Evolutionary conservation across 129 eudicot species (phyloP).

Genomic region (Gnaphalium uliginosum): DNA sequence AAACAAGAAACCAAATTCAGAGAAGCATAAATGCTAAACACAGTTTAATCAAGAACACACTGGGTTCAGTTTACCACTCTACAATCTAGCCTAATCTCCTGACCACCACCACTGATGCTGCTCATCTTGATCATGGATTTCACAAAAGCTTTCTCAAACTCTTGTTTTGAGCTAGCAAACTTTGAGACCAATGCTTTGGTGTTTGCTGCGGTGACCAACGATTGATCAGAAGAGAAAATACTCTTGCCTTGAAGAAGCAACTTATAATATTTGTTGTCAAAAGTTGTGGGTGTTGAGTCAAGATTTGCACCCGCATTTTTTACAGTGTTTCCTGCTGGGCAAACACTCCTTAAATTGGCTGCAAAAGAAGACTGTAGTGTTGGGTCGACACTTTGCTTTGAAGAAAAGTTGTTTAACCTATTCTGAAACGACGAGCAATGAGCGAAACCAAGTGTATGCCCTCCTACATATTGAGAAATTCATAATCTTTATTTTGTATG

Average conservation of each 20-base stretch:
- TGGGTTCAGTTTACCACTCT: conserved; percentile 43
- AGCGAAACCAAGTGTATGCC: conserved; percentile 75
- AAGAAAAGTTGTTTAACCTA: conserved; percentile 59
- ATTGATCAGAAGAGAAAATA: conserved; percentile 47
- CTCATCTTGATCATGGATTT: conserved; percentile 57
- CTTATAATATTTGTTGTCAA: conserved; percentile 50
- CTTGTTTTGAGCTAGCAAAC: conserved; percentile 43
- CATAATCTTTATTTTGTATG: neutral
- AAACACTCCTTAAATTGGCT: conserved; percentile 28
- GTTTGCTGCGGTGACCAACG: conserved; percentile 33
- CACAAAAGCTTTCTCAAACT: conserved; percentile 48
- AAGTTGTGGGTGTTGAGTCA: conserved; percentile 45
- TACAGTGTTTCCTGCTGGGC: conserved; percentile 28
- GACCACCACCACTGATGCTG: conserved; percentile 47
- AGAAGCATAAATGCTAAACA: neutral
- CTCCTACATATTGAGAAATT: conserved; percentile 23
- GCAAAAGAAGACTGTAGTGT: conserved; percentile 37
- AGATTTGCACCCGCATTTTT: conserved; percentile 39
- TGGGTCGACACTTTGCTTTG: conserved; percentile 38
- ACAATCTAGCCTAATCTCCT: conserved; percentile 47
- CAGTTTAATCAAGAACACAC: neutral
- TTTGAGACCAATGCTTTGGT: conserved; percentile 43
- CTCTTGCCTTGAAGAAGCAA: conserved; percentile 50
- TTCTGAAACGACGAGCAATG: conserved; percentile 82
- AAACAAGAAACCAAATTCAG: neutral